Percentiles rank a stretch among this genome's conserved stretches.
Conservation (phyloP, 306 rosid genomes). For the Glycine latifolia region DNA sequence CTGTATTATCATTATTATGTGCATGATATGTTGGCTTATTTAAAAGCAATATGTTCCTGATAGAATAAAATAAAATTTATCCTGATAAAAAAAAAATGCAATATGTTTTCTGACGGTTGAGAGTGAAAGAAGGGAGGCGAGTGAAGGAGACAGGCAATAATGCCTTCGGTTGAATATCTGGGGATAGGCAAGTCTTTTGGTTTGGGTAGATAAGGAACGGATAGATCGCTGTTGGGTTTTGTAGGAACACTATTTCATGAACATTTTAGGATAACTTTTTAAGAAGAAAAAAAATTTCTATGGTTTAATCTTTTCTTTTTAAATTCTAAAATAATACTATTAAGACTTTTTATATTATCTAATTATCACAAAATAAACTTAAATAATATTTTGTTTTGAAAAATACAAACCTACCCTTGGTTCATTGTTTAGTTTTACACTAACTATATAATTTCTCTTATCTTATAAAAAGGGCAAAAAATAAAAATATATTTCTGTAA, state of each 20-base stretch:
- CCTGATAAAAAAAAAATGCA: too few species aligned
- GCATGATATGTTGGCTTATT: conserved; percentile 10
- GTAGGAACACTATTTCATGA: not conserved
- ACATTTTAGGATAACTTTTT: not conserved
- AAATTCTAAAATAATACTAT: not conserved
- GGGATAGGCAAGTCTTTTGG: not conserved
- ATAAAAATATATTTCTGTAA: not conserved
- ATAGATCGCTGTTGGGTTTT: not conserved
- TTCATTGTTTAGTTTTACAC: not conserved
- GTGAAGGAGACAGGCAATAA: not conserved
- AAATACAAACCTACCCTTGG: not conserved
- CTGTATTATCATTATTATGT: not conserved
- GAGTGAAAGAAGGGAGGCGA: conserved; percentile 4
- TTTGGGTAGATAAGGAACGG: too few species aligned
- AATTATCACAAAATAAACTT: not conserved
- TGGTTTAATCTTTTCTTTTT: too few species aligned
- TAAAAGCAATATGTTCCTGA: not conserved
- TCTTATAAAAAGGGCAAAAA: not conserved
- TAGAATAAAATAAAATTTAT: too few species aligned
- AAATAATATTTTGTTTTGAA: not conserved
- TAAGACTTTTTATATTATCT: not conserved
- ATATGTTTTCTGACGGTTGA: not conserved
- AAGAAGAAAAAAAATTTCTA: not conserved
- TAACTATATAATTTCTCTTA: not conserved
- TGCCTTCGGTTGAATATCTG: not conserved